phyloP scores from a whole-genome alignment of 208 protist genomes.

The Acanthamoeba sp. region DNA sequence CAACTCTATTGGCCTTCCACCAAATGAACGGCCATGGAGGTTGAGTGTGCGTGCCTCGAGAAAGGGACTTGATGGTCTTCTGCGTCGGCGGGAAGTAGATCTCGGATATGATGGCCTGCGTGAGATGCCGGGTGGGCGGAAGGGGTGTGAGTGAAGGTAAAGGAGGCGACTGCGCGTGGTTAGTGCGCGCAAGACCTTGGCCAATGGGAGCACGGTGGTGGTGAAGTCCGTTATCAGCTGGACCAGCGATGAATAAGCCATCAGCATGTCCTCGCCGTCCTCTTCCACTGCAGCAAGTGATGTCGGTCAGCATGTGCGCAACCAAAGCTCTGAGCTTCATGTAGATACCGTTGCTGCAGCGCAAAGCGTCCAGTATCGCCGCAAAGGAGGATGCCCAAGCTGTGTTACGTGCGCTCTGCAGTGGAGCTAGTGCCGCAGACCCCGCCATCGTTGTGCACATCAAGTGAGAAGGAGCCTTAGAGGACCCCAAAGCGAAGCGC shows the following conservation, averaged over 20 bases:
- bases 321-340: no score
- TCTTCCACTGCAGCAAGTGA: neutral
- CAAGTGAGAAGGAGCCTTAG: no score
- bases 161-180: neutral
- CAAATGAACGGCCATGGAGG: neutral
- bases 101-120: neutral
- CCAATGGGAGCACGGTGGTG: neutral
- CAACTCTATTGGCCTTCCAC: neutral
- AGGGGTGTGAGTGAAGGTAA: neutral
- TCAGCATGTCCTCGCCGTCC: neutral
- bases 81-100: neutral
- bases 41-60: neutral
- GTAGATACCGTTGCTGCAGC: neutral
- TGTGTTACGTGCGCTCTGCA: neutral
- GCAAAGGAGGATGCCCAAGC: neutral
- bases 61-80: neutral
- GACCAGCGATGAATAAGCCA: neutral
- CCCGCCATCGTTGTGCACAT: no score
- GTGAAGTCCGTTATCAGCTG: constrained; percentile 8
- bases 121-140: neutral
- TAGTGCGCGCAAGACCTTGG: neutral
- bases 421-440: neutral
- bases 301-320: no score
- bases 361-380: neutral
- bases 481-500: neutral